These are phyloP conservation scores for Mucor racemosus DNA, from an alignment of 371 early-diverging fungal genomes.

Conservation along the genomic window DNA sequence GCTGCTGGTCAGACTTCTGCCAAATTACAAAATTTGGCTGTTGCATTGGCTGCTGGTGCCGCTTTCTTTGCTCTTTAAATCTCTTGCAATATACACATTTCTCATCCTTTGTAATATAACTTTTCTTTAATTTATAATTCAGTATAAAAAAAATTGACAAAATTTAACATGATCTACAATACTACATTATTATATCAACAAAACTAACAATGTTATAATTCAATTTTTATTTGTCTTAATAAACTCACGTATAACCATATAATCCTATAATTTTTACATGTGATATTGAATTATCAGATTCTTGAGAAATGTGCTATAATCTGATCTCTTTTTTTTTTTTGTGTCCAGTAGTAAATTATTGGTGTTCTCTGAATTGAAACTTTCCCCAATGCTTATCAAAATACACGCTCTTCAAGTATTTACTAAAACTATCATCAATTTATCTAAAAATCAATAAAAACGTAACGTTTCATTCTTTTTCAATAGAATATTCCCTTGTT, in stretches of 20 bases:
- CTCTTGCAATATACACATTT: background rate
- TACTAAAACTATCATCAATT: no score
- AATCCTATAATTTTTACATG: background rate
- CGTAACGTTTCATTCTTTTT: background rate
- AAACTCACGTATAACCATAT: conserved; percentile 2
- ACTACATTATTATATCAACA: conserved; percentile 3
- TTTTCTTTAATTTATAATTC: background rate
- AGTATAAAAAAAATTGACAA: background rate
- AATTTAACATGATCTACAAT: background rate
- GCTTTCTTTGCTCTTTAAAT: conserved; percentile 23
- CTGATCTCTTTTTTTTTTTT: background rate
- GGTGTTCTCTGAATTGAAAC: background rate
- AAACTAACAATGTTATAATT: background rate
- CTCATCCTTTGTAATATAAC: conserved; percentile 1
- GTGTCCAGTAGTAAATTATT: background rate
- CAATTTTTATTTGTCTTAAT: conserved; percentile 11
- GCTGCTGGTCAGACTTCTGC: conserved; percentile 7
- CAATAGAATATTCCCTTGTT: background rate
- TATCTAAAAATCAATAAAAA: no score
- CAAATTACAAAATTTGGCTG: background rate
- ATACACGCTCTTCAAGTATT: no score
- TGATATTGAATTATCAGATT: background rate
- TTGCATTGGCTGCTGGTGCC: conserved; percentile 17
- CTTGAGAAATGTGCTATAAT: background rate
- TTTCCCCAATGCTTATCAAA: background rate